phyloP scores from a whole-genome alignment of 176 grass and related monocot species.

The Phoenix dactylifera region DNA sequence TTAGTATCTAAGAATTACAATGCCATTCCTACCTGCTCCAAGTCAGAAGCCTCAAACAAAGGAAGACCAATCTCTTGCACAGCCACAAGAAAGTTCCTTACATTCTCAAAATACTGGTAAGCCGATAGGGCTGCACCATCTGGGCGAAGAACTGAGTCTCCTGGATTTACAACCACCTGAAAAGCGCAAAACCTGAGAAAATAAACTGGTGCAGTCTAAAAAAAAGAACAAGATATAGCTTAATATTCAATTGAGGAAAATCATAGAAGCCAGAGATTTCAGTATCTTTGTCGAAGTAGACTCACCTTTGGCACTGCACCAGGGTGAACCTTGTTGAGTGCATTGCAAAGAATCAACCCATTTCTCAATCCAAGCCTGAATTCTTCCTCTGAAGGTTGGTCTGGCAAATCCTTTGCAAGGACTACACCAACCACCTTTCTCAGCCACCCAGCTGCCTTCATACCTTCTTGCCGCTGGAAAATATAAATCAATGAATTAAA shows the following conservation, averaged over 20 bases:
- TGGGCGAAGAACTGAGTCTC: conserved; percentile 70
- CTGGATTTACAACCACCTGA: conserved; percentile 88
- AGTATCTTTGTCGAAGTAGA: background rate
- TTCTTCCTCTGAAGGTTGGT: conserved; percentile 93
- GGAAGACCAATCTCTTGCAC: conserved; percentile 82
- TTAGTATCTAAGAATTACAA: background rate
- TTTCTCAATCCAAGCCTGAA: conserved; percentile 83
- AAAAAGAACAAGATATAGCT: background rate
- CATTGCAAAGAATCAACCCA: conserved; percentile 94
- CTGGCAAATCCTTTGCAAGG: conserved; percentile 65
- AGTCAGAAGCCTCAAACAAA: conserved; percentile 89
- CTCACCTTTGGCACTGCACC: conserved; percentile 81
- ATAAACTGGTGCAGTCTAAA: background rate
- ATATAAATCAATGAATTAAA: background rate
- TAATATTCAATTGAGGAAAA: conserved; percentile 9
- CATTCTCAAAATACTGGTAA: conserved; percentile 99
- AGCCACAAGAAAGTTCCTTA: conserved; percentile 92
- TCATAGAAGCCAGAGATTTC: conserved; percentile 1
- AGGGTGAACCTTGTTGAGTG: conserved; percentile 86
- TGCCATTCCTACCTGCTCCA: conserved; percentile 63
- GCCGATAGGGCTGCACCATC: conserved; percentile 96
- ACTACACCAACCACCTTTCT: conserved; percentile 74
- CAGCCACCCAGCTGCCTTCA: conserved; percentile 91
- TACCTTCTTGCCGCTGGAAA: conserved; percentile 76
- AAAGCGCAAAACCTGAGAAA: conserved; percentile 7